phyloP scores from a whole-genome alignment of 139 green algal genomes.

The Edaphochlamys debaryana region DNA sequence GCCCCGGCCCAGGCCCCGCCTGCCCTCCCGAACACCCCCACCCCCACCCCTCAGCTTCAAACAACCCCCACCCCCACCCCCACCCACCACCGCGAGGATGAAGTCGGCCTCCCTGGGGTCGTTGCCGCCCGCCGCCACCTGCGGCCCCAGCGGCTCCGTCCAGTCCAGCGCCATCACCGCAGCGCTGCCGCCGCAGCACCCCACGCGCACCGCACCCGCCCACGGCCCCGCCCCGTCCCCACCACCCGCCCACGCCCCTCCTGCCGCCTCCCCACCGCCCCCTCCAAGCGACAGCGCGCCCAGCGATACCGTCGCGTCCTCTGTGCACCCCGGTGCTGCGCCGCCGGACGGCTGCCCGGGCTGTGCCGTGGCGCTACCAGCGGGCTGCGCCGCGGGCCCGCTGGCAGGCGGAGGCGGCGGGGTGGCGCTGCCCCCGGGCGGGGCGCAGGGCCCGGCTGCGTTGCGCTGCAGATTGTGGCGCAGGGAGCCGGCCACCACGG shows the following conservation, averaged over 20 bases:
- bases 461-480: constrained; percentile 30
- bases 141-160: constrained; percentile 28
- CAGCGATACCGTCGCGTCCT: not conserved
- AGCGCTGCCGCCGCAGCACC: constrained; percentile 11
- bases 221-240: not conserved
- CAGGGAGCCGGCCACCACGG: constrained; percentile 36
- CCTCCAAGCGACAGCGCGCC: not conserved
- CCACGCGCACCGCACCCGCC: constrained; percentile 11
- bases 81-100: constrained; percentile 45
- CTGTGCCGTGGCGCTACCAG: no score
- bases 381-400: no score
- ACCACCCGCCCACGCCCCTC: not conserved
- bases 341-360: no score
- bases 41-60: no score
- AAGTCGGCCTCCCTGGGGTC: constrained; percentile 44
- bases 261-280: no score
- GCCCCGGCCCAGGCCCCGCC: no score
- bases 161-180: constrained; percentile 32
- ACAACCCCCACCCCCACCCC: no score
- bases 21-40: no score
- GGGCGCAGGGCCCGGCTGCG: not conserved
- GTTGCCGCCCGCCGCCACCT: constrained; percentile 15
- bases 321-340: no score
- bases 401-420: no score
- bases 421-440: no score